Percentiles rank a stretch among this genome's conserved stretches.
Evolutionary conservation across 768 basidiomycete genomes (phyloP).

Genomic region (Daedalea quercina): DNA sequence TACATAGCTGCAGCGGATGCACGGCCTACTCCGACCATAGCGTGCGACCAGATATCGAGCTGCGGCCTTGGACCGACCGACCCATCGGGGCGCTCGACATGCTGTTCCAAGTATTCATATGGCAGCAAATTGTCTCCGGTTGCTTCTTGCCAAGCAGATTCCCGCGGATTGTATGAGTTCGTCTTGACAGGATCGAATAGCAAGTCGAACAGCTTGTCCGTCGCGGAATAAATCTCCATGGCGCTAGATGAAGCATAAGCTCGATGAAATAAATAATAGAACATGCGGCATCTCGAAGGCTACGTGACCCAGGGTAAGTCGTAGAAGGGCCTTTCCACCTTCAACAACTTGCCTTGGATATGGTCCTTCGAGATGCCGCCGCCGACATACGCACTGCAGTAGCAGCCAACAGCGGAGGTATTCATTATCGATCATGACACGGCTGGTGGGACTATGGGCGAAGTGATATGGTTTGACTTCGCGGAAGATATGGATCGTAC

Average conservation of each 20-base stretch:
- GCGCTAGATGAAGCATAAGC: not conserved
- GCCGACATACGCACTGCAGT: not conserved
- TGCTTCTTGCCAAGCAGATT: constrained; percentile 2
- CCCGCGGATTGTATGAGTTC: not conserved
- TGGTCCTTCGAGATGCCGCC: too few relatives aligned
- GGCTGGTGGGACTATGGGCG: not conserved
- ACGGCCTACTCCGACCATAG: constrained; percentile 7
- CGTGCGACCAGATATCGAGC: constrained; percentile 4
- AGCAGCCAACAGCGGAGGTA: not conserved
- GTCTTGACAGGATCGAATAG: constrained; percentile 6
- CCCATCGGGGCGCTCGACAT: constrained; percentile 4
- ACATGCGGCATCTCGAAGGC: too few relatives aligned
- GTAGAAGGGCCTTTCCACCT: too few relatives aligned
- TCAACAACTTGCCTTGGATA: too few relatives aligned
- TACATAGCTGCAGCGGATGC: not conserved
- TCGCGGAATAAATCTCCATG: not conserved
- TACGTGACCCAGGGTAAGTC: too few relatives aligned
- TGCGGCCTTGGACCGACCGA: not conserved
- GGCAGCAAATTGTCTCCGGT: not conserved
- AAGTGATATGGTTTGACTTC: not conserved
- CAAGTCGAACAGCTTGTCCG: constrained; percentile 2
- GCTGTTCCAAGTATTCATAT: constrained; percentile 9
- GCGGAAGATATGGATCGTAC: not conserved
- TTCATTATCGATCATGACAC: not conserved
- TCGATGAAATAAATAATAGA: not conserved